Conservation (phyloP, 768 basidiomycete genomes). For the Tephrocybe sp. region DNA sequence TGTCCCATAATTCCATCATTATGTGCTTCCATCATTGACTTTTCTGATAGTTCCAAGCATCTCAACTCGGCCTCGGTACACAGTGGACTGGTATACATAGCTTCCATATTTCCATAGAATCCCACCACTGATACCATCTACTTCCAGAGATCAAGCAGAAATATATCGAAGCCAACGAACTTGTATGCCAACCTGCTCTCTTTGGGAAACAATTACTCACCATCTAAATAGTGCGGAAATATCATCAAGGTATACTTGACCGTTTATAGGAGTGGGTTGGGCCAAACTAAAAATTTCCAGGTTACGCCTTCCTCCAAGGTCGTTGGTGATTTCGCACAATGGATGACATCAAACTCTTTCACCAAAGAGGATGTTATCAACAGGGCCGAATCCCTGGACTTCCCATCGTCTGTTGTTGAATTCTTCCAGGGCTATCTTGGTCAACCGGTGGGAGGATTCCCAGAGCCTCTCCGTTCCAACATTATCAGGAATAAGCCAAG, state of each 20-base stretch:
- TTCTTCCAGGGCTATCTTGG: constrained; percentile 99
- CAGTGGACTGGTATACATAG: constrained; percentile 79
- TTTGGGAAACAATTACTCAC: background rate
- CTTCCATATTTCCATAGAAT: constrained; percentile 10
- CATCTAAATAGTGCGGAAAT: constrained; percentile 75
- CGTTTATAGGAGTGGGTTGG: background rate
- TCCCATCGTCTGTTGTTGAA: constrained; percentile 95
- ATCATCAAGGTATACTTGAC: constrained; percentile 74
- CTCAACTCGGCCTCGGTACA: constrained; percentile 94
- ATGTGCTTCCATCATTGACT: constrained; percentile 15
- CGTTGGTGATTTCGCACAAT: constrained; percentile 98
- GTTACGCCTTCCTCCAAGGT: constrained; percentile 99
- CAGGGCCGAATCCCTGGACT: constrained; percentile 89
- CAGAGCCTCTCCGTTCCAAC: constrained; percentile 88
- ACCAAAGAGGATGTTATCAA: constrained; percentile 84
- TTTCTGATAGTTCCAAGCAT: constrained; percentile 87
- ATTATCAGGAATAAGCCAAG: constrained; percentile 93
- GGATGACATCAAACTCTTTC: constrained; percentile 95
- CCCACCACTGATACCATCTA: constrained; percentile 9
- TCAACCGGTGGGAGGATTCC: constrained; percentile 98
- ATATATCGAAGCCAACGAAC: constrained; percentile 96
- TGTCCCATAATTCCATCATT: constrained; percentile 5
- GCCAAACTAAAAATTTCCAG: constrained; percentile 27
- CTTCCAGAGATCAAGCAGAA: constrained; percentile 90
- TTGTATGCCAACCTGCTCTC: constrained; percentile 50